Conservation (phyloP, 2,329 filamentous ascomycete species). For the Cladosporium sp. region DNA sequence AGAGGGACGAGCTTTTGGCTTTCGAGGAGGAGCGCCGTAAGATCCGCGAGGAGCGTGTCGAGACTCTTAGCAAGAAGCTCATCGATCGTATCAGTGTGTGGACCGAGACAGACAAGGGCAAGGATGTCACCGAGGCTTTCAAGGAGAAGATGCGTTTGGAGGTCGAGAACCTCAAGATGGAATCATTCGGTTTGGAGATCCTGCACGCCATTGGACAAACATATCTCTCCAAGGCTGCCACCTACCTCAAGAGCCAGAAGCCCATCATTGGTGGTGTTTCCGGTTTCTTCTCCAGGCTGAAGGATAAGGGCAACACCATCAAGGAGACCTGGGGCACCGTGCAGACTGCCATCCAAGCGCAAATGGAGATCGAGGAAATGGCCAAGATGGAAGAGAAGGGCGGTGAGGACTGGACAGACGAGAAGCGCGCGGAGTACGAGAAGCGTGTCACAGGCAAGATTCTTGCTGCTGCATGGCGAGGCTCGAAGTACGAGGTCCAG, state of each 20-base stretch:
- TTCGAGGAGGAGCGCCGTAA: conserved; percentile 83
- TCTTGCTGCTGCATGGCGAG: conserved; percentile 91
- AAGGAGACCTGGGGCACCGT: conserved; percentile 99
- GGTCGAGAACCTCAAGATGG: conserved; percentile 98
- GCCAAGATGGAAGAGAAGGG: conserved; percentile 91
- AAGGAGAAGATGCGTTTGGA: conserved; percentile 92
- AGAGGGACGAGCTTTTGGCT: conserved; percentile 84
- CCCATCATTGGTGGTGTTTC: conserved; percentile 80
- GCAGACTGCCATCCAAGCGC: conserved; percentile 90
- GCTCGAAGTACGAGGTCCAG: conserved; percentile 97
- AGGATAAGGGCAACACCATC: conserved; percentile 93
- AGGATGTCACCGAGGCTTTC: conserved; percentile 83
- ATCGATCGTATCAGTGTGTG: conserved; percentile 87
- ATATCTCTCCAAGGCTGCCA: conserved; percentile 83
- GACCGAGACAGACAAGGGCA: conserved; percentile 93
- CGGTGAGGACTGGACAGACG: conserved; percentile 97
- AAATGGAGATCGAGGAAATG: conserved; percentile 99
- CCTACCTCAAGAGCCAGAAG: conserved; percentile 91
- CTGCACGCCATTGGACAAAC: conserved; percentile 91
- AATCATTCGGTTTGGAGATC: conserved; percentile 95
- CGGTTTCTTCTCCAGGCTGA: conserved; percentile 89
- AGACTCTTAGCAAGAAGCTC: conserved; percentile 79
- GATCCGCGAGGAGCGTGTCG: conserved; percentile 85
- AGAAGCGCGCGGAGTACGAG: conserved; percentile 94
- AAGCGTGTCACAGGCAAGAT: conserved; percentile 97